Evolutionary conservation across 768 basidiomycete species (phyloP).

Genomic region (Terana coerulea): DNA sequence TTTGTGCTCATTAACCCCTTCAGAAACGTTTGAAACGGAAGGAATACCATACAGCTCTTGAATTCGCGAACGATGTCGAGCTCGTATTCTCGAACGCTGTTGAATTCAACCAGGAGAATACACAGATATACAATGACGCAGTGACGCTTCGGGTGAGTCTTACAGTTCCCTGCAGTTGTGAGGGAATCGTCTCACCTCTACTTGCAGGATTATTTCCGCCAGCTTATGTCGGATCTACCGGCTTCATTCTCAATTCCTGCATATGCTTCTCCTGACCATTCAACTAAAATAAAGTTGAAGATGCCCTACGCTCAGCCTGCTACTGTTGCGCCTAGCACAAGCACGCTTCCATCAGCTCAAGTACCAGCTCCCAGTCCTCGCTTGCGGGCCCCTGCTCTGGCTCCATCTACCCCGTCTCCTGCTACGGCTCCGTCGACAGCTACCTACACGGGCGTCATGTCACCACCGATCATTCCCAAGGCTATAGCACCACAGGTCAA

Average conservation of each 20-base stretch:
- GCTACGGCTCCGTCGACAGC: not conserved
- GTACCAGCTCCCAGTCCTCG: slow-evolving; percentile 1
- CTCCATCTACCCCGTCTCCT: slow-evolving; percentile 16
- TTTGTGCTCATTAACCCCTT: slow-evolving; percentile 11
- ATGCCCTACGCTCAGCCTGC: slow-evolving; percentile 43
- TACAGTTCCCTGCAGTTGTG: not conserved
- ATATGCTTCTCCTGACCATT: slow-evolving; percentile 42
- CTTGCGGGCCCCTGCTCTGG: slow-evolving; percentile 1
- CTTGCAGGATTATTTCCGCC: slow-evolving; percentile 64
- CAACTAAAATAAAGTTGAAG: slow-evolving; percentile 71
- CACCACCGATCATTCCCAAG: not conserved
- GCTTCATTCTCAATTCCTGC: slow-evolving; percentile 58
- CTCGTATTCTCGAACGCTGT: slow-evolving; percentile 89
- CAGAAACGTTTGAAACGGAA: slow-evolving; percentile 82
- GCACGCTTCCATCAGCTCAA: not conserved
- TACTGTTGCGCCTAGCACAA: slow-evolving; percentile 4
- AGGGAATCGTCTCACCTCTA: slow-evolving; percentile 3
- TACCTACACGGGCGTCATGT: not conserved
- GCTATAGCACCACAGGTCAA: slow-evolving; percentile 30
- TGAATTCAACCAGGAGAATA: slow-evolving; percentile 84
- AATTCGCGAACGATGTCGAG: slow-evolving; percentile 85
- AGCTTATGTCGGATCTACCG: slow-evolving; percentile 77
- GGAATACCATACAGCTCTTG: slow-evolving; percentile 61
- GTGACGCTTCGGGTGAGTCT: slow-evolving; percentile 53
- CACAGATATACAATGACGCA: slow-evolving; percentile 80